Conservation (phyloP, 768 basidiomycete species). For the Leccinum disarticulatum region DNA sequence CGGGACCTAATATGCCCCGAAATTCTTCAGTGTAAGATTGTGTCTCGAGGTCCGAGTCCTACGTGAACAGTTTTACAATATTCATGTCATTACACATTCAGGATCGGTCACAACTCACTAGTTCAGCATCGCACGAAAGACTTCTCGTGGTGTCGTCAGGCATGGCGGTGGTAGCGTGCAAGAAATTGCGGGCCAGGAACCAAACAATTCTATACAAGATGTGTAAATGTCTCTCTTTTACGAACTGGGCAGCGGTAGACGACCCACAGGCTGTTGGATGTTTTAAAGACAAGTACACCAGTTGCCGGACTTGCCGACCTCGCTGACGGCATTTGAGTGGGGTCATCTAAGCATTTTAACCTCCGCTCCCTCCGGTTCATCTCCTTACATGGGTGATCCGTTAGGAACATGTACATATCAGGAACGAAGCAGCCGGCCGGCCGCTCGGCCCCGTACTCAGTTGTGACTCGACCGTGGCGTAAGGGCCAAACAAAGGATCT, state of each 20-base stretch:
- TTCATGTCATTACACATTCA: constrained; percentile 11
- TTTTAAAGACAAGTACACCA: constrained; percentile 3
- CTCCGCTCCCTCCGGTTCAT: background rate
- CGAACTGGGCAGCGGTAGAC: constrained; percentile 1
- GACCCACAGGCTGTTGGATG: constrained; percentile 7
- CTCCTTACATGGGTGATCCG: background rate
- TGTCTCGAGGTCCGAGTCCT: constrained; percentile 73
- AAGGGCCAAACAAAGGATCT: background rate
- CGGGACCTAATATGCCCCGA: constrained; percentile 21
- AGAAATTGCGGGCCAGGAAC: constrained; percentile 34
- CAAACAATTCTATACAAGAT: background rate
- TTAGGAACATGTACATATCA: background rate
- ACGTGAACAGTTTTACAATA: constrained; percentile 9
- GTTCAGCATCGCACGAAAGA: constrained; percentile 61
- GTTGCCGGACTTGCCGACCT: constrained; percentile 11
- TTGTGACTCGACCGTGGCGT: background rate
- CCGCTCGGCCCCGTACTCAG: background rate
- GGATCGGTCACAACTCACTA: constrained; percentile 26
- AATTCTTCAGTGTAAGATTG: constrained; percentile 45
- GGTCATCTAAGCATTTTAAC: constrained; percentile 3
- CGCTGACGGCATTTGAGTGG: constrained; percentile 19
- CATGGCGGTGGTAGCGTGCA: constrained; percentile 36
- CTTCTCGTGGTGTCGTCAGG: constrained; percentile 56
- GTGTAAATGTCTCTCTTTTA: background rate
- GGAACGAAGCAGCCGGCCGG: background rate